These are phyloP conservation scores for Solanum sejunctum DNA, from an alignment of 257 asterid genomes.

Conservation along the genomic window DNA sequence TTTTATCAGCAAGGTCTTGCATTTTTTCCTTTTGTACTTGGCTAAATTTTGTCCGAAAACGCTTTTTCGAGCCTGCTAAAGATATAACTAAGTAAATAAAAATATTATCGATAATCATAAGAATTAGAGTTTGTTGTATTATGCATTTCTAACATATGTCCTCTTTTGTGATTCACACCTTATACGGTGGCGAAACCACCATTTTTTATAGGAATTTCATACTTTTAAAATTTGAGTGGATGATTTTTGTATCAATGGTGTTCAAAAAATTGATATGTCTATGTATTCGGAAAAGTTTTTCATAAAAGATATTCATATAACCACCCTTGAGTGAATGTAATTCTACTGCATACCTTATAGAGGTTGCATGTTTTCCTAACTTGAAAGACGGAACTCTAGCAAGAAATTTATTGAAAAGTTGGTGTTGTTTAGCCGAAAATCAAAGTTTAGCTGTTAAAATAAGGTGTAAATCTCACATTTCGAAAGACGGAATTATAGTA, in stretches of 20 bases:
- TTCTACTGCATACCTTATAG: too few relatives aligned
- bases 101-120: background rate
- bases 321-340: too few relatives aligned
- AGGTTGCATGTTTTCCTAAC: background rate
- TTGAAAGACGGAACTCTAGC: background rate
- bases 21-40: conserved; percentile 18
- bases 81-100: background rate
- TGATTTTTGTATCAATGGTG: too few relatives aligned
- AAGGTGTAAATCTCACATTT: background rate
- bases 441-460: background rate
- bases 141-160: background rate
- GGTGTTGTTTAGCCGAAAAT: background rate
- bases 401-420: background rate
- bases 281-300: too few relatives aligned
- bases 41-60: conserved; percentile 9
- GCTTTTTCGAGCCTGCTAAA: background rate
- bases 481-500: background rate
- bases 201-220: too few relatives aligned
- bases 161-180: background rate
- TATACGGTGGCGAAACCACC: fast-evolving
- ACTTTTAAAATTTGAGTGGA: fast-evolving
- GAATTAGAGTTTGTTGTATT: background rate
- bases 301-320: fast-evolving
- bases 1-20: conserved; percentile 7
- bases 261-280: too few relatives aligned